phyloP scores from a whole-genome alignment of 1,139 yeast genomes.

The Spencermartinsiella ligniputridi region DNA sequence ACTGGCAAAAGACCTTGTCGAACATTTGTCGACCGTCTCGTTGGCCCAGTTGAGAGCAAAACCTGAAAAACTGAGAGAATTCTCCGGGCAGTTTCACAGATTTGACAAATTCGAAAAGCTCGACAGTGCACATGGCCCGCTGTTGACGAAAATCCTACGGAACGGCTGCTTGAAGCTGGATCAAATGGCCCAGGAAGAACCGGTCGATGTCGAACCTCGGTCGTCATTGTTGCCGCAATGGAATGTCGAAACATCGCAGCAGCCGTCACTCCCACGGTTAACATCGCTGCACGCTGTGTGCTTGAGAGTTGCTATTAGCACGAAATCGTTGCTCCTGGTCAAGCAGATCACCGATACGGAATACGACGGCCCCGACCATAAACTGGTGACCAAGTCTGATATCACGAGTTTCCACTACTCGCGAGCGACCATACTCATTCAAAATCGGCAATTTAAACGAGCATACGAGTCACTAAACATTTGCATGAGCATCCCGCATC shows the following conservation, averaged over 20 bases:
- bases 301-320: background rate
- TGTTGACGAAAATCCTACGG: background rate
- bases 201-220: background rate
- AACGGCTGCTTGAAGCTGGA: background rate
- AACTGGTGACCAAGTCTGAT: conserved; percentile 5
- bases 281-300: background rate
- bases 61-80: no score
- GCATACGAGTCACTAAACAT: conserved; percentile 24
- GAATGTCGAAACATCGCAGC: no score
- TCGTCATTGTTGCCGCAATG: no score
- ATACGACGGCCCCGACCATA: conserved; percentile 9
- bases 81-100: no score
- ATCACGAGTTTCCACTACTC: conserved; percentile 23
- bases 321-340: background rate
- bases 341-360: background rate
- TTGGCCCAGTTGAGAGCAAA: background rate
- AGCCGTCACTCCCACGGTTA: background rate
- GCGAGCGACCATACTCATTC: conserved; percentile 21
- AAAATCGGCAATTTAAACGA: conserved; percentile 16
- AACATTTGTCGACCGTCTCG: background rate
- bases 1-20: background rate
- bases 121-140: background rate
- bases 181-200: background rate
- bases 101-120: no score
- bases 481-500: conserved; percentile 16